Base-by-base conservation (phyloP, 202 grass and related monocot genomes). In the Digitaria exilis region DNA sequence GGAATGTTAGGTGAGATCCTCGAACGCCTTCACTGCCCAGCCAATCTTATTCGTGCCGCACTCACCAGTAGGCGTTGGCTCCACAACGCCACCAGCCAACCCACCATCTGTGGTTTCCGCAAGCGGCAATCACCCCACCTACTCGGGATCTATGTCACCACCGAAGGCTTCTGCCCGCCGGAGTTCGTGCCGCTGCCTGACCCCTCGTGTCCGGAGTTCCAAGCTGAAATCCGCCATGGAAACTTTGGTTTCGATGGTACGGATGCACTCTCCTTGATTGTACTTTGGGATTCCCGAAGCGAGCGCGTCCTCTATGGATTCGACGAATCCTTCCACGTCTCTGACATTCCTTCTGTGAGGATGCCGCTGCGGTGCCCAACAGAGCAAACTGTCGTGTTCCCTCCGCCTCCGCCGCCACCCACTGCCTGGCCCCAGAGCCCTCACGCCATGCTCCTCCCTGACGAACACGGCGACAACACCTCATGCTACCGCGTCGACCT, bases 251-350 rank as follows among this genome's bases (percentile, higher is more conserved):
- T 77, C 10, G 10, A 3, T 18, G 0, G 1, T 58, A 8, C 34
- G 42, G 17, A 11, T 2, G 0, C 5, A 0, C 21, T 34, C 29
- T 13, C 0, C 2, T 19, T 39, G 5, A 8, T 0, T 2, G 6
- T n/a, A n/a, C n/a, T 78, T 7, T 49, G 0, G 58, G 75, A 78
- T 18, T 32, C 18, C 11, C 41, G 28, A 2, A 48, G 49, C 1
- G 58, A 43, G 18, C 2, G 9, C 0, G 75, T 62, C 16, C 56
- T 77, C 25, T 30, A 21, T 26, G 25, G 29, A 17, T 63, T 77
- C 0, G 2, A 14, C 1, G 3, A 30, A 10, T 6, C 15, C 25
- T 29, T 77, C 15, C 0, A 11, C 9, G 1, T 14, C 5, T 2
- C 0, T 12, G 6, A n/a, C n/a, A n/a, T 1, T n/a, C 34, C 10